These are phyloP conservation scores for Gynochthodes officinalis DNA, from an alignment of 257 asterid species.

Conservation along the genomic window DNA sequence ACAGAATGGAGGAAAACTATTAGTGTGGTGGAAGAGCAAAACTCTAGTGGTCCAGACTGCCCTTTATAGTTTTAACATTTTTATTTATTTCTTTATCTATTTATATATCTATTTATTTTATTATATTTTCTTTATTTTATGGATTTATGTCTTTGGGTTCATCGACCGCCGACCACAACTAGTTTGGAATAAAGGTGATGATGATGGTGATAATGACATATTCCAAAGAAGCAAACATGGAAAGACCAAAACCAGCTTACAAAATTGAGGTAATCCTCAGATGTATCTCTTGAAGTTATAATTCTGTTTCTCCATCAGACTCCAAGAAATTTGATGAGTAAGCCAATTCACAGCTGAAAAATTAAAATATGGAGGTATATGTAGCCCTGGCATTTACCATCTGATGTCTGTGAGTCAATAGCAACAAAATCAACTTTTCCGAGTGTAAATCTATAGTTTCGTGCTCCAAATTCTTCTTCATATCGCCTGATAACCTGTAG, in stretches of 20 bases:
- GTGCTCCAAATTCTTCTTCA: slow-evolving; percentile 70
- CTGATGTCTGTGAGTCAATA: slow-evolving; percentile 81
- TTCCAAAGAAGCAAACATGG: neutral
- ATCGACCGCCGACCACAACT: no score
- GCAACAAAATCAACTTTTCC: slow-evolving; percentile 82
- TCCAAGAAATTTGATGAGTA: neutral
- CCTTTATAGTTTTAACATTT: no score
- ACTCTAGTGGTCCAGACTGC: no score
- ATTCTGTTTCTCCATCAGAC: neutral
- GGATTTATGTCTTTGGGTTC: no score
- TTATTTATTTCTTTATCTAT: no score
- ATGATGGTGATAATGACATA: no score
- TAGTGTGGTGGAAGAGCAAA: no score
- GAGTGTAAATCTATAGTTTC: slow-evolving; percentile 63
- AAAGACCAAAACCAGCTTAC: neutral
- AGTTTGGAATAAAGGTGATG: no score
- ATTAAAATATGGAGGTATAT: neutral
- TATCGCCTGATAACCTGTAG: slow-evolving; percentile 68
- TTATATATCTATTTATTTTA: no score
- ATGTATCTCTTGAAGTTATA: neutral
- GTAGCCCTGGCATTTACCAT: slow-evolving; percentile 47
- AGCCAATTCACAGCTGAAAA: neutral
- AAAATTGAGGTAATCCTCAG: neutral
- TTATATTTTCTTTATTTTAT: no score
- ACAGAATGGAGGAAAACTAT: no score